These are phyloP conservation scores for Vitis riparia DNA, from an alignment of 164 flowering plant genomes.

Conservation along the genomic window DNA sequence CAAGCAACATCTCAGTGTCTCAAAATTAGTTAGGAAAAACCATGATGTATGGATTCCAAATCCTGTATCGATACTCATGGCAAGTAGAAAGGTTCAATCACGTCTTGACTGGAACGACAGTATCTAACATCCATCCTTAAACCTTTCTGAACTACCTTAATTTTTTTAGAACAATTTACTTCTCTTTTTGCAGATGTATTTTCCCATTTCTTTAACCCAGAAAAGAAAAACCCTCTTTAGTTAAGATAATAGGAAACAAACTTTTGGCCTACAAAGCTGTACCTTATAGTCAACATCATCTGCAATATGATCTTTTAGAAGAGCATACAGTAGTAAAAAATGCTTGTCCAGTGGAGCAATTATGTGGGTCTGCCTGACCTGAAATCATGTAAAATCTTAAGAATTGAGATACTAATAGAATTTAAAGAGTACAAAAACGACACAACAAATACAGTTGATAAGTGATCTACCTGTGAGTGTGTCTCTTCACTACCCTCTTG, in stretches of 20 bases:
- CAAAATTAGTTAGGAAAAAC: too few species aligned
- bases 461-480: slow-evolving; percentile 64
- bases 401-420: neutral
- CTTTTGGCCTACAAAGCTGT: neutral
- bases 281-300: slow-evolving; percentile 96
- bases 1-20: too few species aligned
- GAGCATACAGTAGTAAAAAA: slow-evolving; percentile 58
- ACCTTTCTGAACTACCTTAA: too few species aligned
- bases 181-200: too few species aligned
- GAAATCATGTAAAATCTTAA: slow-evolving; percentile 24
- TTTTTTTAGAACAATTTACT: too few species aligned
- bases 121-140: too few species aligned
- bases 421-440: neutral
- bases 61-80: too few species aligned
- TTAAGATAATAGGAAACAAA: neutral
- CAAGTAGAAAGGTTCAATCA: too few species aligned
- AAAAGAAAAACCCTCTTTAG: neutral
- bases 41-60: too few species aligned
- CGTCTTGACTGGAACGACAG: too few species aligned
- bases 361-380: slow-evolving; percentile 86
- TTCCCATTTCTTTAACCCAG: too few species aligned
- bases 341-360: slow-evolving; percentile 84
- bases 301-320: slow-evolving; percentile 82
- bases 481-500: slow-evolving; percentile 94
- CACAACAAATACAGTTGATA: neutral